Conservation (phyloP, 495 filamentous ascomycete genomes). For the Rostrohypoxylon terebratum region DNA sequence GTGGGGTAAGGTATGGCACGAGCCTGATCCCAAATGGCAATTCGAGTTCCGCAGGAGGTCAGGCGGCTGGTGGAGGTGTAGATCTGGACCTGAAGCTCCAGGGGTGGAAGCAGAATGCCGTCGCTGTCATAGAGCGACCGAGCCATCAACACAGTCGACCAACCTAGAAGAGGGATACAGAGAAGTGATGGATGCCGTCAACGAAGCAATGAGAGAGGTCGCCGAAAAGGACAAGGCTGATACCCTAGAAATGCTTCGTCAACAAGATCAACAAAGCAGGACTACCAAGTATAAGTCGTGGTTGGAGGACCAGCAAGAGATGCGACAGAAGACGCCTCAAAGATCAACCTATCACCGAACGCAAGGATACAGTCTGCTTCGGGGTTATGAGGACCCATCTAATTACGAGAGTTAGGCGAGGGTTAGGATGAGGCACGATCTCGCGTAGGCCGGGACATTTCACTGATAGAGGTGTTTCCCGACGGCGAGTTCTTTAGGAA, state of each 20-base stretch:
- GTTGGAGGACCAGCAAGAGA: not conserved
- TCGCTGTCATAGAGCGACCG: slow-evolving; percentile 3
- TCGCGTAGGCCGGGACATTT: not conserved
- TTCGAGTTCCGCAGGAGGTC: not conserved
- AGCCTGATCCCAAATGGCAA: slow-evolving; percentile 49
- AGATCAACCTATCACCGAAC: not conserved
- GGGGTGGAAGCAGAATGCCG: slow-evolving; percentile 49
- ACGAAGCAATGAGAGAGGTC: slow-evolving; percentile 27
- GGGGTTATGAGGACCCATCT: slow-evolving; percentile 2
- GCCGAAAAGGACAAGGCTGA: slow-evolving; percentile 20
- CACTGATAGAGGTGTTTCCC: not conserved
- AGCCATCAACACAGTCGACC: not conserved
- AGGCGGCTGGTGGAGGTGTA: slow-evolving; percentile 59
- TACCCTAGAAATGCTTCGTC: slow-evolving; percentile 1
- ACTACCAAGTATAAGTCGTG: not conserved
- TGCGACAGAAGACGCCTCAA: not conserved
- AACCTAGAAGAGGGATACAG: not conserved
- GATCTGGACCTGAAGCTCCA: slow-evolving; percentile 47
- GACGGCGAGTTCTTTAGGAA: not conserved
- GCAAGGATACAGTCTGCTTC: slow-evolving; percentile 10
- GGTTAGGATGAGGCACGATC: not conserved
- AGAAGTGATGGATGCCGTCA: slow-evolving; percentile 12
- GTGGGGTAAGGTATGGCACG: slow-evolving; percentile 53
- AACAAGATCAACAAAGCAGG: not conserved
- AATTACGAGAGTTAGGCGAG: not conserved